Base-by-base conservation (phyloP, 768 basidiomycete species). In the Trametes meyenii region DNA sequence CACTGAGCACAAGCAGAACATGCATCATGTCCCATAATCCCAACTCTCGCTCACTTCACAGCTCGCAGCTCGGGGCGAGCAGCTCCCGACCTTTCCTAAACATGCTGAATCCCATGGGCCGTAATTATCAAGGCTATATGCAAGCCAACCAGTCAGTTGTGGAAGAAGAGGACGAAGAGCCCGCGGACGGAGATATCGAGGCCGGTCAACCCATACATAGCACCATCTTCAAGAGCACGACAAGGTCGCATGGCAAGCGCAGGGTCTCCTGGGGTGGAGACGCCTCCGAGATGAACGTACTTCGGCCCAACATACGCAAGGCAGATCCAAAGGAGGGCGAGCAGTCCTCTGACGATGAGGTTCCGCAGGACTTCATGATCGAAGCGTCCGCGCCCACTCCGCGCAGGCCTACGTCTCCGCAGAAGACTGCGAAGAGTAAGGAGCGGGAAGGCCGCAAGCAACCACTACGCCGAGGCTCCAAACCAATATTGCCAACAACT, bases 311-410 rank as follows among this genome's bases (percentile, higher is more conserved):
- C 73, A 88, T 87, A 66, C 88, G 83, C 67, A 78, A 81, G 66
- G 83, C 87, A 69, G 89, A 90, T 74, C 79, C 75, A 70, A 77
- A 79, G 26, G 80, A 86, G 60, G 79, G 79, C 44, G 80, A 81
- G 50, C 86, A 89, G 51, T 81, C 82, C 29, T 89, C 88, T 8
- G 92, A 94, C 66, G 92, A 89, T 58, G 92, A 94, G 71, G 90
- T 90, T 2, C 92, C 92, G 0, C 87, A 89, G 70, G 90, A 88
- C 70, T 89, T 94, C 68, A 88, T 92, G 84, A 87, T 94, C 66
- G 92, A 94, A 74, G 84, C 89, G 40, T 74, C 83, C 44, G 72
- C 82, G n/a, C 81, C 75, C 11, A 63, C 65, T 17, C 43, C 61
- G 46, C 71, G 76, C 54, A 56, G 69, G 55, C 57, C 67, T 19